A percentile compares a stretch with the other conserved stretches of the same genome.
These are phyloP conservation scores for Calycina herbarum DNA, from an alignment of 2,329 filamentous ascomycete species.

Conservation along the genomic window DNA sequence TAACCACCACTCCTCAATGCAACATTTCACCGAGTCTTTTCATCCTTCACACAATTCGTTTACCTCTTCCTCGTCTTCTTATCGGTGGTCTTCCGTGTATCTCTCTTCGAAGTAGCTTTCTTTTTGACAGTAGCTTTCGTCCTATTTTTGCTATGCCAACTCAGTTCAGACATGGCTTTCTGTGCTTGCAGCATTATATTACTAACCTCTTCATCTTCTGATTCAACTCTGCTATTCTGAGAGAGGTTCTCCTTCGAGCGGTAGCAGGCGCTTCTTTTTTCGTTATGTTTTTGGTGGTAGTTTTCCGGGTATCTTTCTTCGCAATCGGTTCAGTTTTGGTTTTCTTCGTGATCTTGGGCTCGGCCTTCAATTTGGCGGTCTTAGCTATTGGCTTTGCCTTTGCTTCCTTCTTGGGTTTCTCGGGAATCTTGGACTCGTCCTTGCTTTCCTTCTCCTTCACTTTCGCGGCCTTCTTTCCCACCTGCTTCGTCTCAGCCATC, in stretches of 20 bases:
- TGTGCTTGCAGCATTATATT: neutral
- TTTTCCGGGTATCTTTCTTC: neutral
- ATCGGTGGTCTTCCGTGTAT: too few relatives aligned
- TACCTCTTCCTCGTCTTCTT: too few relatives aligned
- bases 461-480: neutral
- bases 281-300: neutral
- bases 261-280: neutral
- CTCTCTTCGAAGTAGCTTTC: neutral
- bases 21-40: too few relatives aligned
- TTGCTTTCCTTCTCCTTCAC: neutral
- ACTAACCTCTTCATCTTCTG: too few relatives aligned
- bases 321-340: neutral
- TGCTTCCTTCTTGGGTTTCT: neutral
- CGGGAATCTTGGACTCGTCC: neutral
- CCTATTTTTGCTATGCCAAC: neutral
- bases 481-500: neutral
- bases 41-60: too few relatives aligned
- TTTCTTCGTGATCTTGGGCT: too few relatives aligned
- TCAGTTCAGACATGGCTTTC: neutral
- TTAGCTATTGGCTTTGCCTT: neutral
- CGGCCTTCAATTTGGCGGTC: neutral
- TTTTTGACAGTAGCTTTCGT: neutral
- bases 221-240: too few relatives aligned
- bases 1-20: too few relatives aligned
- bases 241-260: too few relatives aligned